phyloP scores from a whole-genome alignment of 768 basidiomycete species.

The Tulasnella sp. region DNA sequence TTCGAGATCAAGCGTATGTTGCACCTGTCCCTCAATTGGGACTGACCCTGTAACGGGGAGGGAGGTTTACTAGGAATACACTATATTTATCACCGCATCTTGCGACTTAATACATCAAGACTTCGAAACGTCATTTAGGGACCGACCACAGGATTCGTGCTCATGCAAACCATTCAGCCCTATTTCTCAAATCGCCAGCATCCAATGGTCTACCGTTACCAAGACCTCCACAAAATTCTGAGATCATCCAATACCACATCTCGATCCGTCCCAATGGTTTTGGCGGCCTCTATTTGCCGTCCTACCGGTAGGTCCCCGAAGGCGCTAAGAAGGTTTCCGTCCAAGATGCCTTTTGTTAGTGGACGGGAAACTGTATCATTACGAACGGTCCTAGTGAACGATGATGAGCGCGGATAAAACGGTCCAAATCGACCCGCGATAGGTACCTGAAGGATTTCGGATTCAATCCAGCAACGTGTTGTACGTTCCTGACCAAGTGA shows the following conservation, averaged over 20 bases:
- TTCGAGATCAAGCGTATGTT: too few species aligned
- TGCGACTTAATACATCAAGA: too few species aligned
- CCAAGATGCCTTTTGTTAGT: slow-evolving; percentile 79
- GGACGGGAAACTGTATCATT: slow-evolving; percentile 87
- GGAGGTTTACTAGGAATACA: too few species aligned
- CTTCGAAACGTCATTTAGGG: background rate
- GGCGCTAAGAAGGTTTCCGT: slow-evolving; percentile 76
- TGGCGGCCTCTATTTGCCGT: slow-evolving; percentile 83
- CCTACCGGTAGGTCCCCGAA: slow-evolving; percentile 76
- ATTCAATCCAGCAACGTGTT: slow-evolving; percentile 90
- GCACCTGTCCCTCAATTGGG: slow-evolving; percentile 30
- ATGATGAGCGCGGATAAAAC: slow-evolving; percentile 1
- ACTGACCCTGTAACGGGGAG: too few species aligned
- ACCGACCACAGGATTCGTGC: background rate
- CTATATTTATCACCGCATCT: too few species aligned
- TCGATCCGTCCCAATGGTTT: slow-evolving; percentile 81
- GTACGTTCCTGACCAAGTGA: slow-evolving; percentile 85
- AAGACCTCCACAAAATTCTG: slow-evolving; percentile 16
- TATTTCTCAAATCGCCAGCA: background rate
- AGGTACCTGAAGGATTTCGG: slow-evolving; percentile 86
- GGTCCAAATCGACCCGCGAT: background rate
- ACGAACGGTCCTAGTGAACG: slow-evolving; percentile 68
- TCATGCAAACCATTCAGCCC: background rate
- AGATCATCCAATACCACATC: slow-evolving; percentile 39
- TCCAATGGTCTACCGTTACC: slow-evolving; percentile 1